Percentiles rank a stretch among this genome's conserved stretches.
Conservation (phyloP, 2,329 filamentous ascomycete genomes). For the Teratosphaeria viscida region DNA sequence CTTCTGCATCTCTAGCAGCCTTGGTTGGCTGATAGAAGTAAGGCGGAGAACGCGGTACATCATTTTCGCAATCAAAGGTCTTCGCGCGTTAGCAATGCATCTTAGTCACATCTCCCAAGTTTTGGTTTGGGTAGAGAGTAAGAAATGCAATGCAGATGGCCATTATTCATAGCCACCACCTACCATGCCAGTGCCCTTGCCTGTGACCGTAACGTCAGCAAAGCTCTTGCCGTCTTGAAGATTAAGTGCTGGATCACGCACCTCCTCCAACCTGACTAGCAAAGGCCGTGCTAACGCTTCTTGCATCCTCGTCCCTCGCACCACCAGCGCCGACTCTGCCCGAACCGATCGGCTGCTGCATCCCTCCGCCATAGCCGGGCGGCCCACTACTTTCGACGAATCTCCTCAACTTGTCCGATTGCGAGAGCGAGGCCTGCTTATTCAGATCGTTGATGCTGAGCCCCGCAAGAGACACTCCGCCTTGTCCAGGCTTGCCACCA, state of each 20-base stretch:
- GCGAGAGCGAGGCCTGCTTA: conserved; percentile 64
- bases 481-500: conserved; percentile 57
- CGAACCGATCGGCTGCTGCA: conserved; percentile 48
- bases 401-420: conserved; percentile 84
- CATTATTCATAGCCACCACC: neutral
- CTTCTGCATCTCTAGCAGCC: neutral
- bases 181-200: neutral
- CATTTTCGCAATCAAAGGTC: neutral
- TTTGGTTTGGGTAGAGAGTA: neutral
- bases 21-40: neutral
- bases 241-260: neutral
- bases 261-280: conserved; percentile 72
- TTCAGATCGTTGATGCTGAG: conserved; percentile 60
- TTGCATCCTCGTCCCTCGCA: conserved; percentile 77
- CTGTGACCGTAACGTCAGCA: neutral
- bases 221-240: neutral
- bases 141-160: neutral
- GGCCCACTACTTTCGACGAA: conserved; percentile 62
- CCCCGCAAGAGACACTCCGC: conserved; percentile 81
- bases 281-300: conserved; percentile 93
- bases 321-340: conserved; percentile 39
- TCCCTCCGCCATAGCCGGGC: conserved; percentile 10
- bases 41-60: neutral
- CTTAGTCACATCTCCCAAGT: neutral
- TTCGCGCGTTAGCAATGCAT: neutral